phyloP scores from a whole-genome alignment of 176 grass and related monocot genomes.

The Areca catechu region DNA sequence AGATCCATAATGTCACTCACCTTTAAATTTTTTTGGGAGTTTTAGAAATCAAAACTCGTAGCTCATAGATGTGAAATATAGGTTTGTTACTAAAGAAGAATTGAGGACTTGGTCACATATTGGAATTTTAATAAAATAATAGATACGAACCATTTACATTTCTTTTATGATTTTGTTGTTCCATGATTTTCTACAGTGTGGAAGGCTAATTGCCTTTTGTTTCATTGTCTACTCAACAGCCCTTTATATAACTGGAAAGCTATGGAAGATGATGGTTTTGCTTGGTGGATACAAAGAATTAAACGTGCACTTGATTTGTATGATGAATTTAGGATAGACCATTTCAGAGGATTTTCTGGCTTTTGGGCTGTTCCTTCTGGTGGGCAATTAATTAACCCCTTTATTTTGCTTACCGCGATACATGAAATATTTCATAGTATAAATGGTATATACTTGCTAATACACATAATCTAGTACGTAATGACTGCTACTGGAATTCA shows the following conservation, averaged over 20 bases:
- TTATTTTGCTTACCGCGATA: too few species aligned
- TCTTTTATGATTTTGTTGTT: neutral
- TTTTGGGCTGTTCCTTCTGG: conserved; percentile 92
- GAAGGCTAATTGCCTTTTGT: conserved; percentile 6
- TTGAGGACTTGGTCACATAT: too few species aligned
- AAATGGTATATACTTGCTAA: too few species aligned
- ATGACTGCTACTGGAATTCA: too few species aligned
- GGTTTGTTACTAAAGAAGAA: too few species aligned
- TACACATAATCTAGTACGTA: too few species aligned
- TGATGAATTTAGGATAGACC: conserved; percentile 94
- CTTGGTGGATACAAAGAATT: conserved; percentile 94
- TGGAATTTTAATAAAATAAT: too few species aligned
- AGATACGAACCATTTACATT: neutral
- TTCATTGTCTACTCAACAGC: conserved; percentile 31
- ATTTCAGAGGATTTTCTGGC: conserved; percentile 84
- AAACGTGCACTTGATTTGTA: conserved; percentile 93
- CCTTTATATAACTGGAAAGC: conserved; percentile 86
- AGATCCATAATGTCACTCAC: too few species aligned
- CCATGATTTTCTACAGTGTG: conserved; percentile 6
- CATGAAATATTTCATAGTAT: too few species aligned
- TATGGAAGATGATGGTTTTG: conserved; percentile 73
- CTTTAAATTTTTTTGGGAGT: too few species aligned
- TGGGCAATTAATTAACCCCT: conserved; percentile 24
- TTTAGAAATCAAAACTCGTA: too few species aligned
- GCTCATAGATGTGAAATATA: too few species aligned